phyloP scores from a whole-genome alignment of 2,329 filamentous ascomycete genomes.

The Leptographium lundbergii region DNA sequence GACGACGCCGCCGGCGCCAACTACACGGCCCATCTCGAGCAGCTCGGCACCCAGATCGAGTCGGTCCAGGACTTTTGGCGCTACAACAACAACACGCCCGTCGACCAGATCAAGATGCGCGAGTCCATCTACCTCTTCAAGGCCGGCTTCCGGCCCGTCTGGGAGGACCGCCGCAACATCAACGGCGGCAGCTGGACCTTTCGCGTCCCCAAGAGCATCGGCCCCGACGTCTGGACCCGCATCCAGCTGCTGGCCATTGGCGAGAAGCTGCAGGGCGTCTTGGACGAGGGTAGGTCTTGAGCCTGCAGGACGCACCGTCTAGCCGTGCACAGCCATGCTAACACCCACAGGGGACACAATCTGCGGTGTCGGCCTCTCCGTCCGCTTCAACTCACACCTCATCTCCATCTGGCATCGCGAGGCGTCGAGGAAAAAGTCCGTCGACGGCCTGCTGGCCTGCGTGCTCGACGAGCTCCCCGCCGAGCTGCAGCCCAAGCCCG shows the following conservation, averaged over 20 bases:
- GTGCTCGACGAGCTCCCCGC: slow-evolving; percentile 61
- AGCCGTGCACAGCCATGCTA: neutral
- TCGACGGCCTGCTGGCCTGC: slow-evolving; percentile 59
- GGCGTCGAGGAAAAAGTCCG: slow-evolving; percentile 63
- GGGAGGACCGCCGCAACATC: slow-evolving; percentile 79
- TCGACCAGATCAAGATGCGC: slow-evolving; percentile 62
- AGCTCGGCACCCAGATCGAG: slow-evolving; percentile 55
- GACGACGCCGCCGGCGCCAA: slow-evolving; percentile 15
- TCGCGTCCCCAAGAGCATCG: slow-evolving; percentile 64
- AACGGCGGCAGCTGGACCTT: slow-evolving; percentile 88
- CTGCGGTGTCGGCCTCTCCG: slow-evolving; percentile 76
- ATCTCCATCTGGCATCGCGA: slow-evolving; percentile 92
- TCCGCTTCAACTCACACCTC: slow-evolving; percentile 79
- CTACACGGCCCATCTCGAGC: slow-evolving; percentile 45
- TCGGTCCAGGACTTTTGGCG: slow-evolving; percentile 78
- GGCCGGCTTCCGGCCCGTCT: slow-evolving; percentile 61
- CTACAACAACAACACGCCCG: slow-evolving; percentile 70
- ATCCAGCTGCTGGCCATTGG: slow-evolving; percentile 74
- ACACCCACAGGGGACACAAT: slow-evolving; percentile 59
- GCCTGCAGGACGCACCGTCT: slow-evolving; percentile 16
- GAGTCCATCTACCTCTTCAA: slow-evolving; percentile 74
- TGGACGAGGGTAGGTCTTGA: slow-evolving; percentile 60
- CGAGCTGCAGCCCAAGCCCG: slow-evolving; percentile 58
- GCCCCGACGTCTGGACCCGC: slow-evolving; percentile 67
- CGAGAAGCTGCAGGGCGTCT: slow-evolving; percentile 61